Evolutionary conservation across 306 rosid species (phyloP).

Genomic region (Fagus sylvatica): DNA sequence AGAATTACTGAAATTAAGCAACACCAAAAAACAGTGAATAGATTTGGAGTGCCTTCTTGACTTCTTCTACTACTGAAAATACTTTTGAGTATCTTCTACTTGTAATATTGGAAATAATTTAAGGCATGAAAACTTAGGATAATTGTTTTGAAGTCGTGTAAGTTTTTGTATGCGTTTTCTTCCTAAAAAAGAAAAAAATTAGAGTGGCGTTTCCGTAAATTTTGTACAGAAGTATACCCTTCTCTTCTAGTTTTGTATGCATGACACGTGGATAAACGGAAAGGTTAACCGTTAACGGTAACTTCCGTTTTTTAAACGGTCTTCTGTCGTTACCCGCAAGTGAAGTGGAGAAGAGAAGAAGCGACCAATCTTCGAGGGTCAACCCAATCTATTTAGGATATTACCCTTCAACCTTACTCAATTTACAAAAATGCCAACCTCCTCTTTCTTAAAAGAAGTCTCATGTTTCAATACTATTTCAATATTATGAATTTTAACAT

Average conservation of each 20-base stretch:
- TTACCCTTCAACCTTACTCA: background rate
- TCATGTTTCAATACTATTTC: too few species aligned
- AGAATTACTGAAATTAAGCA: background rate
- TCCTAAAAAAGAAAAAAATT: constrained; percentile 7
- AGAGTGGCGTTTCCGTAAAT: constrained; percentile 38
- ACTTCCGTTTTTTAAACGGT: background rate
- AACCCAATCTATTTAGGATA: background rate
- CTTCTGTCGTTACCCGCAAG: background rate
- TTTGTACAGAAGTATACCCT: background rate
- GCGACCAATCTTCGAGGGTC: background rate
- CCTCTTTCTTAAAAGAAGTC: too few species aligned
- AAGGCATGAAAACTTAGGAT: too few species aligned
- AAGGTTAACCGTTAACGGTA: background rate
- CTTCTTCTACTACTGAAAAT: background rate
- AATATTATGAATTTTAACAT: too few species aligned
- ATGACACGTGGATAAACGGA: background rate
- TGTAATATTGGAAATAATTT: too few species aligned
- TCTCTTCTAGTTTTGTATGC: background rate
- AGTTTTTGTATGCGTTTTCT: constrained; percentile 13
- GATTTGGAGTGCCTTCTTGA: too few species aligned
- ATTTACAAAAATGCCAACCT: background rate
- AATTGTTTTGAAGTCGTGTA: too few species aligned
- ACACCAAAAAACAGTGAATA: too few species aligned
- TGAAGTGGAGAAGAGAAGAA: background rate
- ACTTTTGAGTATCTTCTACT: background rate